Conservation (phyloP, 2,329 filamentous ascomycete genomes). For the Colletotrichum brevisporum region DNA sequence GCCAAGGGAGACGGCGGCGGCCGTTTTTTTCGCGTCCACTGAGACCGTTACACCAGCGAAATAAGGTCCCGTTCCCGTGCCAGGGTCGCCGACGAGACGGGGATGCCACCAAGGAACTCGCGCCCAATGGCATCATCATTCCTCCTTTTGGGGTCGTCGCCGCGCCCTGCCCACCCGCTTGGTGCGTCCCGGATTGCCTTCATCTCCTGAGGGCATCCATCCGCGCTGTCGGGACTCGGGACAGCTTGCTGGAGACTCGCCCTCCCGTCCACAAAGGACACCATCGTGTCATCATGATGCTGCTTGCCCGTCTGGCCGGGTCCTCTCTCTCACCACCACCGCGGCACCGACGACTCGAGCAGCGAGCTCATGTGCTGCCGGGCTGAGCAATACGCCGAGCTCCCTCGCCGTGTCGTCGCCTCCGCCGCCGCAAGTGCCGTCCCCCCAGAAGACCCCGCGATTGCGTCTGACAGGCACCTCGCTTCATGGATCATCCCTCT, state of each 20-base stretch:
- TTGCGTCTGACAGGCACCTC: constrained; percentile 1
- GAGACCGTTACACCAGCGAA: constrained; percentile 32
- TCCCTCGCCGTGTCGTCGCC: background rate
- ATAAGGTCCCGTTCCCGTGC: constrained; percentile 28
- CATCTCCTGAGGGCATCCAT: background rate
- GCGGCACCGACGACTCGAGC: background rate
- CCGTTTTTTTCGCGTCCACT: constrained; percentile 9
- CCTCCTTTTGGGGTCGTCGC: constrained; percentile 4
- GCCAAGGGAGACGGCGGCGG: constrained; percentile 4
- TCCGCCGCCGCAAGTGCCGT: background rate
- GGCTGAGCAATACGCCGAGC: background rate
- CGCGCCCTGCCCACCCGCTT: constrained; percentile 8
- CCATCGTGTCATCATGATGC: constrained; percentile 1
- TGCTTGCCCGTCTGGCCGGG: background rate
- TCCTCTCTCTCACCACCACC: background rate
- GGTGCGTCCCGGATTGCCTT: constrained; percentile 6
- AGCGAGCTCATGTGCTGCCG: background rate
- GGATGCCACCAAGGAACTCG: constrained; percentile 30
- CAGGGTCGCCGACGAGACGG: constrained; percentile 22
- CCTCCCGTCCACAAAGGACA: background rate
- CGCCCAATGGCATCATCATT: constrained; percentile 30
- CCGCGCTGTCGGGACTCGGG: constrained; percentile 6
- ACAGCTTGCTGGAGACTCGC: constrained; percentile 7
- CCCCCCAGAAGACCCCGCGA: constrained; percentile 4
- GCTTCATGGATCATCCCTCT: constrained; percentile 25